Percentiles rank a stretch among this genome's conserved stretches.
Conservation (phyloP, 2,329 filamentous ascomycete genomes). For the Ambrosiella beaveri region DNA sequence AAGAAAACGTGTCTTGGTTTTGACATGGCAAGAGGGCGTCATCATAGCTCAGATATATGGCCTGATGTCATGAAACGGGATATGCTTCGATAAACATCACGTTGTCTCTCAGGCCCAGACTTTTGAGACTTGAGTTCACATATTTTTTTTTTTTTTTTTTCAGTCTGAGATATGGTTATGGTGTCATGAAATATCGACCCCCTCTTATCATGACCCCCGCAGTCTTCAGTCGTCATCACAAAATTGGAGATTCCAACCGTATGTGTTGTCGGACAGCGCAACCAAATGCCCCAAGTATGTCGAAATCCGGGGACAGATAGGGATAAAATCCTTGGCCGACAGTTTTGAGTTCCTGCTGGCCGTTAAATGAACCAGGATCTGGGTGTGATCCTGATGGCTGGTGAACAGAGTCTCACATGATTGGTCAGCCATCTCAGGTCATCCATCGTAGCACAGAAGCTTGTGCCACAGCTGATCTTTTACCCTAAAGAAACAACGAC, state of each 20-base stretch:
- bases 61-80: not conserved
- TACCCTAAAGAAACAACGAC: not conserved
- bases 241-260: not conserved
- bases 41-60: not conserved
- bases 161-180: not conserved
- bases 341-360: not conserved
- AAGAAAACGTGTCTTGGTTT: not conserved
- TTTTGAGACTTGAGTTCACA: not conserved
- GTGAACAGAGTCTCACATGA: not conserved
- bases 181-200: not conserved
- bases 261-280: not conserved
- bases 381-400: not conserved
- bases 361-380: not conserved
- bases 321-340: not conserved
- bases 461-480: not conserved
- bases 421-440: not conserved
- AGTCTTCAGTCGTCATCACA: no score
- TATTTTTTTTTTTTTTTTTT: not conserved
- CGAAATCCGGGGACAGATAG: not conserved
- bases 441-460: not conserved
- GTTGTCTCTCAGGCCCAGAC: not conserved
- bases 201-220: not conserved
- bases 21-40: not conserved
- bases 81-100: not conserved
- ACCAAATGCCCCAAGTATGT: not conserved